Conservation (phyloP, 495 filamentous ascomycete genomes). For the Neurospora cerealis region DNA sequence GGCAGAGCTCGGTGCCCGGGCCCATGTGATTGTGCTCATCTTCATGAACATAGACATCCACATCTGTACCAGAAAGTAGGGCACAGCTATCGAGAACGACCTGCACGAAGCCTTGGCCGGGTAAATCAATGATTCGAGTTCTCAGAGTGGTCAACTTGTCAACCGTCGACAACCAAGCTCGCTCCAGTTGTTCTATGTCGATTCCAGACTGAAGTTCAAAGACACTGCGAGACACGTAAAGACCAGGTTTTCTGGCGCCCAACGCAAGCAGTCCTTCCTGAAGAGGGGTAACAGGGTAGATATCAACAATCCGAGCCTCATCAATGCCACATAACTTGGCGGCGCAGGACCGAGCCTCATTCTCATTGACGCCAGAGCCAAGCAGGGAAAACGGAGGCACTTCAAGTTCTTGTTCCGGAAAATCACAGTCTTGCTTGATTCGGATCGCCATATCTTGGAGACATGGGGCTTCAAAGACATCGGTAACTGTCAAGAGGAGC, state of each 20-base stretch:
- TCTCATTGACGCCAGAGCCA: background rate
- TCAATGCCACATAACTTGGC: background rate
- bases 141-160: background rate
- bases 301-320: slow-evolving; percentile 23
- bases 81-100: background rate
- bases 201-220: background rate
- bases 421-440: background rate
- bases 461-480: slow-evolving; percentile 38
- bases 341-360: background rate
- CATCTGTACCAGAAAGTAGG: background rate
- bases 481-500: slow-evolving; percentile 42
- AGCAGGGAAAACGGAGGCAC: background rate
- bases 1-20: slow-evolving; percentile 4
- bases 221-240: slow-evolving; percentile 15
- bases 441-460: slow-evolving; percentile 33
- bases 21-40: background rate
- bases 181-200: background rate
- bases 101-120: background rate
- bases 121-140: background rate
- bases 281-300: slow-evolving; percentile 36
- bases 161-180: slow-evolving; percentile 33
- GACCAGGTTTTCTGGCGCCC: slow-evolving; percentile 31
- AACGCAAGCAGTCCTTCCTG: slow-evolving; percentile 37
- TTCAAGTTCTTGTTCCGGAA: background rate
- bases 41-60: background rate